Percentiles rank a stretch among this genome's conserved stretches.
phyloP scores from a whole-genome alignment of 352 stramenopile genomes.

The Globisporangium abappressorium region DNA sequence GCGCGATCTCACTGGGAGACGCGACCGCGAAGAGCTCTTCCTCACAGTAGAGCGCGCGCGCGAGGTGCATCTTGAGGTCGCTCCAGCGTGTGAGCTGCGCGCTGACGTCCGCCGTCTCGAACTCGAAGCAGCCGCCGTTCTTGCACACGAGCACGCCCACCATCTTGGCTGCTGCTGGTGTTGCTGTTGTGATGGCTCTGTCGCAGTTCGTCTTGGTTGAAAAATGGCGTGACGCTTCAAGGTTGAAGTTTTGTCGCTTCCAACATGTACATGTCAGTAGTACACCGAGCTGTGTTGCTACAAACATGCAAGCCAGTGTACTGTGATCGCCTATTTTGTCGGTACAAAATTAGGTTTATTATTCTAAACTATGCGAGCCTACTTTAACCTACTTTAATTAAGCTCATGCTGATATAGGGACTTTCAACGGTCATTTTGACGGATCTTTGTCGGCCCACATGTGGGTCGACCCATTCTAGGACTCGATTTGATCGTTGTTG shows the following conservation, averaged over 20 bases:
- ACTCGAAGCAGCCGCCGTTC: constrained; percentile 79
- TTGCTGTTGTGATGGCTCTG: not conserved
- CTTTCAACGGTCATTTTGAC: not conserved
- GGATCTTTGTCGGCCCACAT: not conserved
- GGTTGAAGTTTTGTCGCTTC: not conserved
- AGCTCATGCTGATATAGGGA: not conserved
- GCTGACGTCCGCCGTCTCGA: constrained; percentile 37
- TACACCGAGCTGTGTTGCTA: not conserved
- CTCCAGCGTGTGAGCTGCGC: constrained; percentile 25
- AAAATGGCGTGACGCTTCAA: not conserved
- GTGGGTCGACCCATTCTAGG: not conserved
- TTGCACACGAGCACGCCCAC: constrained; percentile 74
- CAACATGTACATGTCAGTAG: too few species aligned
- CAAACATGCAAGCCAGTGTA: not conserved
- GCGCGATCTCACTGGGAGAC: constrained; percentile 48
- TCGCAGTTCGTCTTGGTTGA: not conserved
- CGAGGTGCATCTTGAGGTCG: constrained; percentile 60
- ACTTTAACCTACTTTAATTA: not conserved
- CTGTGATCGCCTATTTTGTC: not conserved
- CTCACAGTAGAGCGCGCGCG: constrained; percentile 60
- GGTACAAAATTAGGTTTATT: not conserved
- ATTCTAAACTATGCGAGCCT: not conserved
- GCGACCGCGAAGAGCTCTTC: constrained; percentile 69
- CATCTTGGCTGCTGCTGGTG: constrained; percentile 13
- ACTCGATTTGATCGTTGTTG: not conserved